Evolutionary conservation across 345 rosid species (phyloP).

Genomic region (Corchorus capsularis): DNA sequence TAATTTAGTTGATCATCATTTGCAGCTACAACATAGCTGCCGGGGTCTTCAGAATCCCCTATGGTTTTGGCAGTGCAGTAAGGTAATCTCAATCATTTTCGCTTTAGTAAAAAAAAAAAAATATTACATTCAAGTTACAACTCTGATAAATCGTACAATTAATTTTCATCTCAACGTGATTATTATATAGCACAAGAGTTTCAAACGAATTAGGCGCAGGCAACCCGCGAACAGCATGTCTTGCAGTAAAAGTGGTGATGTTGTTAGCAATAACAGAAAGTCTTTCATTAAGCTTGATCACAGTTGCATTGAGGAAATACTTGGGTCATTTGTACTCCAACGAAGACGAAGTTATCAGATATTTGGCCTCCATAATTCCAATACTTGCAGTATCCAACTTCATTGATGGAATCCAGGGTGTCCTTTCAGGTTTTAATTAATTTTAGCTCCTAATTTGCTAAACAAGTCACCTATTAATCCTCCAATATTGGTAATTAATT

Average conservation of each 20-base stretch:
- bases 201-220: slow-evolving; percentile 44
- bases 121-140: no score
- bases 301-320: slow-evolving; percentile 8
- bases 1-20: background rate
- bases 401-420: slow-evolving; percentile 47
- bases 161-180: background rate
- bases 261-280: slow-evolving; percentile 31
- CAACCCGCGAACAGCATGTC: slow-evolving; percentile 22
- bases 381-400: slow-evolving; percentile 43
- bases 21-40: slow-evolving; percentile 38
- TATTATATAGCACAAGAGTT: slow-evolving; percentile 35
- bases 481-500: no score
- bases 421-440: slow-evolving; percentile 32
- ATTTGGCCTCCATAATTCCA: slow-evolving; percentile 33
- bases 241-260: slow-evolving; percentile 27
- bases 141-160: background rate
- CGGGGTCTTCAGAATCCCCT: slow-evolving; percentile 38
- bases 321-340: slow-evolving; percentile 36
- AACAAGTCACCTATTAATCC: background rate
- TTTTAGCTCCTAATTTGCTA: background rate
- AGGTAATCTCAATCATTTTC: slow-evolving; percentile 22
- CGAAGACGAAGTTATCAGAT: slow-evolving; percentile 22
- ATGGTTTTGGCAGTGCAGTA: slow-evolving; percentile 38
- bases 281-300: slow-evolving; percentile 19
- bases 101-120: background rate